Percentiles rank a stretch among this genome's conserved stretches.
Conservation (phyloP, 2,329 filamentous ascomycete species). For the Septoria linicola region DNA sequence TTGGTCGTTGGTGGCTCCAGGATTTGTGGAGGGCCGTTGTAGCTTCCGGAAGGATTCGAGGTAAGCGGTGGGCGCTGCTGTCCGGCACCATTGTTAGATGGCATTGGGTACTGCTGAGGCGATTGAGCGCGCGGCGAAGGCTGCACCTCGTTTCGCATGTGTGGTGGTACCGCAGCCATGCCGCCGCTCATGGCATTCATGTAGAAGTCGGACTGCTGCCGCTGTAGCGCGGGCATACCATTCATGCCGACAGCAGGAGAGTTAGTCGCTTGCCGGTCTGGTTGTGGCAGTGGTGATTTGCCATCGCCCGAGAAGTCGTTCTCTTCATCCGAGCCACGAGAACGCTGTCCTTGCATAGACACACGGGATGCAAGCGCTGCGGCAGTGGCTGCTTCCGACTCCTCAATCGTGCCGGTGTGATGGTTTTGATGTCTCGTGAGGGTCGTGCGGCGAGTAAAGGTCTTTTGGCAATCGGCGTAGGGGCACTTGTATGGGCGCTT, state of each 20-base stretch:
- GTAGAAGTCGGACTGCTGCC: slow-evolving; percentile 70
- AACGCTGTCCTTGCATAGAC: slow-evolving; percentile 45
- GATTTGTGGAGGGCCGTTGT: slow-evolving; percentile 73
- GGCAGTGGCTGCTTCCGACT: slow-evolving; percentile 84
- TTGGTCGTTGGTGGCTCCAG: slow-evolving; percentile 78
- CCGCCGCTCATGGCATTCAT: slow-evolving; percentile 66
- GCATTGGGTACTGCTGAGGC: slow-evolving; percentile 58
- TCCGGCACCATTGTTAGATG: slow-evolving; percentile 51
- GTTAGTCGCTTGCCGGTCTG: slow-evolving; percentile 74
- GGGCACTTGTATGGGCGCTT: slow-evolving; percentile 97
- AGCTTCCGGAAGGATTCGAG: slow-evolving; percentile 71
- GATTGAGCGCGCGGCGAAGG: slow-evolving; percentile 66
- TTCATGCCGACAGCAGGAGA: slow-evolving; percentile 76
- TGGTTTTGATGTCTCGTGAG: slow-evolving; percentile 94
- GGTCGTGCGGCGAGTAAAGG: slow-evolving; percentile 92
- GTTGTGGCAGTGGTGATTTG: slow-evolving; percentile 74
- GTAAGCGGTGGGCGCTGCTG: slow-evolving; percentile 62
- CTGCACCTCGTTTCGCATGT: slow-evolving; percentile 73
- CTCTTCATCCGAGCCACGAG: slow-evolving; percentile 64
- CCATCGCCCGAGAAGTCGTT: slow-evolving; percentile 66
- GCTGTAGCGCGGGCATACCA: slow-evolving; percentile 63
- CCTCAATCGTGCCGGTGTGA: slow-evolving; percentile 91
- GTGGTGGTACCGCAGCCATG: slow-evolving; percentile 63
- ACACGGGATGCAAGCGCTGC: slow-evolving; percentile 69
- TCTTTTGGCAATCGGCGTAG: slow-evolving; percentile 97